A percentile compares a stretch with the other conserved stretches of the same genome.
phyloP scores from a whole-genome alignment of 352 stramenopile species.

The Phytophthora macrochlamydospora region DNA sequence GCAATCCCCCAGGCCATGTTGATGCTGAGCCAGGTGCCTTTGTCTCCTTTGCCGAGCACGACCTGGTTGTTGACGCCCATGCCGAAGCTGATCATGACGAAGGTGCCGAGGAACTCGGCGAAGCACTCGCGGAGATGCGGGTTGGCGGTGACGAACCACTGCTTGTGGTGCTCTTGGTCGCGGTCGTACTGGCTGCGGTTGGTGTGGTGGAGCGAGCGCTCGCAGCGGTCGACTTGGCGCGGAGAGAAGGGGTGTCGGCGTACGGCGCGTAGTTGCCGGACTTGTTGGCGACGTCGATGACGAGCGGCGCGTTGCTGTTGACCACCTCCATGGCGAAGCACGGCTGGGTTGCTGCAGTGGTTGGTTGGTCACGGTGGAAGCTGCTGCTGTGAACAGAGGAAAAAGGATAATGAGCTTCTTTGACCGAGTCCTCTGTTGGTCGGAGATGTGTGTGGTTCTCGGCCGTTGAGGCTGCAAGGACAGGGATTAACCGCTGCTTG shows the following conservation, averaged over 20 bases:
- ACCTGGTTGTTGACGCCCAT: conserved; percentile 69
- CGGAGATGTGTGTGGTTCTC: no score
- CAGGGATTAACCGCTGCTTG: no score
- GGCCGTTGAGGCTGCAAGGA: no score
- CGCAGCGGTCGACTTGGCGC: conserved; percentile 17
- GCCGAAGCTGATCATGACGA: conserved; percentile 61
- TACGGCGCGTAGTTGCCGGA: no score
- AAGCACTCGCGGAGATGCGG: conserved; percentile 45
- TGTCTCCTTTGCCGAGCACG: conserved; percentile 41
- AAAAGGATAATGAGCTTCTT: no score
- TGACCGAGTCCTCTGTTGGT: no score
- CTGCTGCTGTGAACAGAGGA: no score
- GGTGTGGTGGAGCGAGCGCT: conserved; percentile 36
- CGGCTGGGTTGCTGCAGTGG: no score
- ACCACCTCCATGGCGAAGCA: no score
- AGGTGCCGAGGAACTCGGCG: conserved; percentile 52
- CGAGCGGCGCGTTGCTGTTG: no score
- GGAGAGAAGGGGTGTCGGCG: conserved; percentile 17
- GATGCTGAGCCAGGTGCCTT: conserved; percentile 69
- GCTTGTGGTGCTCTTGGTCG: conserved; percentile 20
- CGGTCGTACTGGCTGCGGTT: conserved; percentile 34
- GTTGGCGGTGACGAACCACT: conserved; percentile 30
- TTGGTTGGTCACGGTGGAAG: no score
- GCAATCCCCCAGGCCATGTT: conserved; percentile 58
- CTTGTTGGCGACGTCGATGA: no score